Percentiles rank a stretch among this genome's conserved stretches.
These are phyloP conservation scores for Dendrothele bispora DNA, from an alignment of 768 basidiomycete species.

Conservation along the genomic window DNA sequence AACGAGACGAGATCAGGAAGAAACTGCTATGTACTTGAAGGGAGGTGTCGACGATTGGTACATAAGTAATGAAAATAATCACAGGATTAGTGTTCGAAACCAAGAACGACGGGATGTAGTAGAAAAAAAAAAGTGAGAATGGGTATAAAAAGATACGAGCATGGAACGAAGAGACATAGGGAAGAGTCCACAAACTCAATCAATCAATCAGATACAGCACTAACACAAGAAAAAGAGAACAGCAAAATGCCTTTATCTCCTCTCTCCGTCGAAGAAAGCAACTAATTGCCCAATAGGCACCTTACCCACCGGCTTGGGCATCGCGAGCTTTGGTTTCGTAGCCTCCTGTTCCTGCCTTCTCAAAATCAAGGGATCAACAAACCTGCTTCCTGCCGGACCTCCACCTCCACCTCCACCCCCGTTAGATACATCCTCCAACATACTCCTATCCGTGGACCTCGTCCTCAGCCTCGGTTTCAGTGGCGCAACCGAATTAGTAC, in stretches of 20 bases:
- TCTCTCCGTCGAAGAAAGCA: constrained; percentile 76
- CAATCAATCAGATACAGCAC: too few species aligned
- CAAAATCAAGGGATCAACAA: constrained; percentile 76
- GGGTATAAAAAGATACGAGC: too few species aligned
- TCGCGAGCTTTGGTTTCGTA: constrained; percentile 34
- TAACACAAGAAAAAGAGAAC: background rate
- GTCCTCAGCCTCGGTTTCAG: background rate
- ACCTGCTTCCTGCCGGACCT: constrained; percentile 43
- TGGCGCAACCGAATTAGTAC: background rate
- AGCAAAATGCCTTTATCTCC: constrained; percentile 25
- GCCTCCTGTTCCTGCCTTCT: constrained; percentile 61
- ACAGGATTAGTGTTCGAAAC: too few species aligned
- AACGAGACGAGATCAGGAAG: too few species aligned
- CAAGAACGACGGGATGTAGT: too few species aligned
- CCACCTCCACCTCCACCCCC: too few species aligned
- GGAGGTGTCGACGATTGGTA: too few species aligned
- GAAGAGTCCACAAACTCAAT: too few species aligned
- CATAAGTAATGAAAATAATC: too few species aligned
- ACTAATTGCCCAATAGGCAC: constrained; percentile 76
- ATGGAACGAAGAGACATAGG: too few species aligned
- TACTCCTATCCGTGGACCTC: background rate
- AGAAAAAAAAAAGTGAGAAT: too few species aligned
- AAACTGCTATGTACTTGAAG: too few species aligned
- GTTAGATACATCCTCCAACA: constrained; percentile 10
- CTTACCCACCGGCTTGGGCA: constrained; percentile 53